Evolutionary conservation across 1,139 yeast genomes (phyloP).

Genomic region (Taphrina populina): DNA sequence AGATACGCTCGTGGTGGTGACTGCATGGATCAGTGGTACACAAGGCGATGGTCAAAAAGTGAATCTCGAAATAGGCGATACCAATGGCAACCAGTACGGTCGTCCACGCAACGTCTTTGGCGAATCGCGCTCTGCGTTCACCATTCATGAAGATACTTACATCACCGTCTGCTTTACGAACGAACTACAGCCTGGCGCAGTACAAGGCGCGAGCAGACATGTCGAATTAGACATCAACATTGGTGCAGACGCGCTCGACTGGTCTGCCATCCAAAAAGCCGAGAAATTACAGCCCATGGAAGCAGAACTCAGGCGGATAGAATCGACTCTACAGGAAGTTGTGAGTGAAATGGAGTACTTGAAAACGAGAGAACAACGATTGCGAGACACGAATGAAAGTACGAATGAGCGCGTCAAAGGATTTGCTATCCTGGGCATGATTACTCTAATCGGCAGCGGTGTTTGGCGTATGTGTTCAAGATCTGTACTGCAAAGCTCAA

Average conservation of each 20-base stretch:
- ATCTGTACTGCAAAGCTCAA: background rate
- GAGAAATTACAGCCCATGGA: constrained; percentile 93
- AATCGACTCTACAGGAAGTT: constrained; percentile 79
- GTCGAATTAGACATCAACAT: constrained; percentile 89
- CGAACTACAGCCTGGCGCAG: constrained; percentile 44
- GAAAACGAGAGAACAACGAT: constrained; percentile 79
- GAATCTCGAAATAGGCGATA: constrained; percentile 50
- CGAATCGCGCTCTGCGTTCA: constrained; percentile 62
- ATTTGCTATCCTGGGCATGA: constrained; percentile 53
- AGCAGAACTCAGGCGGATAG: constrained; percentile 77
- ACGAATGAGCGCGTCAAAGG: constrained; percentile 78
- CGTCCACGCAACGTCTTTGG: constrained; percentile 54
- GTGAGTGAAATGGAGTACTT: constrained; percentile 75
- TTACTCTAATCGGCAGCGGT: constrained; percentile 28
- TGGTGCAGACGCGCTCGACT: constrained; percentile 96
- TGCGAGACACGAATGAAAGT: constrained; percentile 95
- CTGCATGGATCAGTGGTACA: constrained; percentile 68
- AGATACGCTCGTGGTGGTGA: constrained; percentile 82
- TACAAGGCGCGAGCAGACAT: constrained; percentile 46
- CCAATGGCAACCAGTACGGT: constrained; percentile 52
- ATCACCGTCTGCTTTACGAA: constrained; percentile 91
- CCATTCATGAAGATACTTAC: constrained; percentile 77
- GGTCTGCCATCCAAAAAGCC: constrained; percentile 91
- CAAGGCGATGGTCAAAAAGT: constrained; percentile 65
- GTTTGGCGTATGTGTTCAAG: constrained; percentile 19